Evolutionary conservation across 2,329 filamentous ascomycete genomes (phyloP), one percentile per base, ranked within the genome.

Genomic region (Xylaria sp.): DNA sequence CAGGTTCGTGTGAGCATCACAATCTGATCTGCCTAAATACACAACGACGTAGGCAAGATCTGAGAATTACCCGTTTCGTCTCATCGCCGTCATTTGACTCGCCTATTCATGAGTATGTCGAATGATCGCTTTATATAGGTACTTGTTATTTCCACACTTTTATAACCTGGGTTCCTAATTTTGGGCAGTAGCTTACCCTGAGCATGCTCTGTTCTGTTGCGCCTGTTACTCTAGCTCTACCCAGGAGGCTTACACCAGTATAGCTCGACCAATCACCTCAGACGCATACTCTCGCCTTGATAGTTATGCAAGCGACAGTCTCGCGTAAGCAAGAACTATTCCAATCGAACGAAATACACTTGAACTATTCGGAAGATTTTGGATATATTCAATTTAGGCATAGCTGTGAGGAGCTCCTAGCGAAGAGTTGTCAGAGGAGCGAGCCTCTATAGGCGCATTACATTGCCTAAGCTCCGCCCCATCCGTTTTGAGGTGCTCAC

Each of bases 1-100:
- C 8, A 73, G 77, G 34, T 79, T 79, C 47, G 60, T 77, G 57
- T 79, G 67, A 72, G 36, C 4, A 39, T 11, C n/a, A 47, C 24
- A 48, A 30, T 19, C 17, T 32, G 30, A 42, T 32, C 32, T 3
- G 3, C n/a, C 36, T 17, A 27, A 24, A 21, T 21, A 45, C 19
- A 34, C 50, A 54, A 51, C 4, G 21, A 42, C n/a, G 1, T 42
- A 12, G 19, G 27, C 55, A 45, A 8, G 30, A 42, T 39, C 36
- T 21, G 50, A 56, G 14, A 47, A 19, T 45, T 30, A 32, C 19
- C 14, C 24, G 34, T 61, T 36, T 56, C 57, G 42, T 12, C 36
- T 47, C n/a, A 56, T 19, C 9, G 32, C n/a, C 48, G 21, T 56
- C 42, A 30, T n/a, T 45, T 24, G 2, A 14, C 30, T 57, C 9